Evolutionary conservation across 768 basidiomycete species (phyloP).

Genomic region (Psilocybe sp.): DNA sequence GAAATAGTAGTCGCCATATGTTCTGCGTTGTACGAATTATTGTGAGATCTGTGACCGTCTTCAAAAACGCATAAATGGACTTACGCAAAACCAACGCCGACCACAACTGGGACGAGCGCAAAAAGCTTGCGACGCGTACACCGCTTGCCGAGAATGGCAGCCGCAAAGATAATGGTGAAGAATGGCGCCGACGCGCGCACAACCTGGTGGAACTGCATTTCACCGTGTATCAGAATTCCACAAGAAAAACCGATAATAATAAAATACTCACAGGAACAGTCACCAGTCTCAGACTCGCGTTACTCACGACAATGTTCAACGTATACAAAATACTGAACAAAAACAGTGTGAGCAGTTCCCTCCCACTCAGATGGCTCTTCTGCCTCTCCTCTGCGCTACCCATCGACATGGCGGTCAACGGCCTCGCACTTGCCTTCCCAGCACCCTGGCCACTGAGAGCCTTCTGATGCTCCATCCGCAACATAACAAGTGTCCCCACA

Average conservation of each 20-base stretch:
- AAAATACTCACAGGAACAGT: conserved; percentile 74
- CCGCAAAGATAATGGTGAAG: conserved; percentile 82
- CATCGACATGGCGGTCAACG: conserved; percentile 8
- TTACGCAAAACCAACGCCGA: conserved; percentile 89
- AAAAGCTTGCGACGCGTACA: conserved; percentile 63
- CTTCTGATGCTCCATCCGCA: conserved; percentile 28
- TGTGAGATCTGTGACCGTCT: not conserved
- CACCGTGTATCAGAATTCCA: not conserved
- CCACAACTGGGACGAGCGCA: conserved; percentile 80
- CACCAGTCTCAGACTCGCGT: conserved; percentile 83
- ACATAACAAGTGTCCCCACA: conserved; percentile 70
- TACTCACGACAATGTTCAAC: conserved; percentile 93
- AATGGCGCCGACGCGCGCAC: conserved; percentile 90
- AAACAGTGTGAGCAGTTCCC: conserved; percentile 63
- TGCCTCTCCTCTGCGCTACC: conserved; percentile 1
- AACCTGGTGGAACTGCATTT: conserved; percentile 90
- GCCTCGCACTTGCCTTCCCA: not conserved
- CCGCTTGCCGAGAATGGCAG: conserved; percentile 58
- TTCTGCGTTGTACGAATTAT: conserved; percentile 42
- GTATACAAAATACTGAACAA: conserved; percentile 91
- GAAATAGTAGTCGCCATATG: conserved; percentile 95
- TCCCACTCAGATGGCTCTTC: conserved; percentile 33
- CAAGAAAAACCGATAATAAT: not conserved
- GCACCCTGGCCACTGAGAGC: conserved; percentile 2
- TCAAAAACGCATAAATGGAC: conserved; percentile 21